Evolutionary conservation across 305 asterid species (phyloP).

Genomic region (Fraxinus xanthoxyloides): DNA sequence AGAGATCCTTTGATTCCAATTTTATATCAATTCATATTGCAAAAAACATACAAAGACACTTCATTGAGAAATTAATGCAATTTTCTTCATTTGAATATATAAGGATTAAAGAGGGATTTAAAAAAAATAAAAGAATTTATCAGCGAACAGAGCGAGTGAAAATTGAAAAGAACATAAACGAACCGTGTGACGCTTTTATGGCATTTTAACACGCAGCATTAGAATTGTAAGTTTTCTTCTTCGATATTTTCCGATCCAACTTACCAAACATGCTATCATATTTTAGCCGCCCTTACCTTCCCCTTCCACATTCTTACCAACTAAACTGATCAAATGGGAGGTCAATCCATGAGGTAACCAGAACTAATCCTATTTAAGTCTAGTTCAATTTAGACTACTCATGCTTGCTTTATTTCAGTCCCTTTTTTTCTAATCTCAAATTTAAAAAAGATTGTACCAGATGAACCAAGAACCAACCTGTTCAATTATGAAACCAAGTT

Average conservation of each 20-base stretch:
- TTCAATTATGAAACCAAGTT: neutral
- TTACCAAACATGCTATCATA: neutral
- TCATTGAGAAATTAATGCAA: neutral
- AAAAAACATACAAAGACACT: too few relatives aligned
- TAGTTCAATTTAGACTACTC: neutral
- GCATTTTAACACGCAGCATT: neutral
- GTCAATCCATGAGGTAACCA: neutral
- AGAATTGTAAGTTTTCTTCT: neutral
- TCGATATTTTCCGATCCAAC: neutral
- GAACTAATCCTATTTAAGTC: neutral
- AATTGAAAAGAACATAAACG: neutral
- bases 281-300: neutral
- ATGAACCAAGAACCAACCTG: neutral
- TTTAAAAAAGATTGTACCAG: neutral
- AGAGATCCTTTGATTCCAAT: neutral
- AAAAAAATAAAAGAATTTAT: neutral
- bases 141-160: neutral
- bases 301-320: neutral
- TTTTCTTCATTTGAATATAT: neutral
- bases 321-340: neutral
- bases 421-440: neutral
- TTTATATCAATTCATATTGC: neutral
- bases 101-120: neutral
- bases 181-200: neutral
- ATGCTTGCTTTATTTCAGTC: neutral